These are phyloP conservation scores for Hemerocallis citrina DNA, from an alignment of 106 monocot genomes.

Conservation along the genomic window DNA sequence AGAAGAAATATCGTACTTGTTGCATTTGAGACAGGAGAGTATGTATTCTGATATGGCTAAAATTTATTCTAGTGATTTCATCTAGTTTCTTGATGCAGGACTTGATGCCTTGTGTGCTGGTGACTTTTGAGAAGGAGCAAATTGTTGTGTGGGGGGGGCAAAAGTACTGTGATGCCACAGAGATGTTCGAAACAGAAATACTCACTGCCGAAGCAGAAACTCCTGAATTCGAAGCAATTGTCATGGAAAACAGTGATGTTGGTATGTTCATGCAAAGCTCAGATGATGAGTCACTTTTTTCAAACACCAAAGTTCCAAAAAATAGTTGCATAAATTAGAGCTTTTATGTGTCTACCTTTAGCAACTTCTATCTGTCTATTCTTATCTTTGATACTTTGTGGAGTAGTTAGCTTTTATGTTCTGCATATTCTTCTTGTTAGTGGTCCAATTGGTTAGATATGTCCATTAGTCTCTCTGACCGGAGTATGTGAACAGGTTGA, in stretches of 20 bases:
- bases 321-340: too few relatives aligned
- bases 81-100: constrained; percentile 41
- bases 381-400: too few relatives aligned
- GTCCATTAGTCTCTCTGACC: not conserved
- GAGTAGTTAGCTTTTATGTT: not conserved
- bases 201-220: constrained; percentile 1
- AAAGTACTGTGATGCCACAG: constrained; percentile 12
- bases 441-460: too few relatives aligned
- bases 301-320: too few relatives aligned
- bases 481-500: constrained; percentile 43
- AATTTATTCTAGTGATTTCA: not conserved
- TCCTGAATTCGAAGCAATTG: not conserved
- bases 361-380: too few relatives aligned
- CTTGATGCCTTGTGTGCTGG: constrained; percentile 76
- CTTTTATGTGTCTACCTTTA: too few relatives aligned
- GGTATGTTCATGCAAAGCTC: not conserved
- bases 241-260: not conserved
- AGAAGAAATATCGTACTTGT: too few relatives aligned
- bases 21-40: too few relatives aligned
- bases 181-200: constrained; percentile 13
- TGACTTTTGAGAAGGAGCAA: constrained; percentile 92
- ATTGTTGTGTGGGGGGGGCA: constrained; percentile 89
- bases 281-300: constrained; percentile 2
- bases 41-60: too few relatives aligned
- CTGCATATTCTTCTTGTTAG: not conserved